Percentiles rank a stretch among this genome's conserved stretches.
Conservation (phyloP, 768 basidiomycete genomes). For the Daedaleopsis sinensis region DNA sequence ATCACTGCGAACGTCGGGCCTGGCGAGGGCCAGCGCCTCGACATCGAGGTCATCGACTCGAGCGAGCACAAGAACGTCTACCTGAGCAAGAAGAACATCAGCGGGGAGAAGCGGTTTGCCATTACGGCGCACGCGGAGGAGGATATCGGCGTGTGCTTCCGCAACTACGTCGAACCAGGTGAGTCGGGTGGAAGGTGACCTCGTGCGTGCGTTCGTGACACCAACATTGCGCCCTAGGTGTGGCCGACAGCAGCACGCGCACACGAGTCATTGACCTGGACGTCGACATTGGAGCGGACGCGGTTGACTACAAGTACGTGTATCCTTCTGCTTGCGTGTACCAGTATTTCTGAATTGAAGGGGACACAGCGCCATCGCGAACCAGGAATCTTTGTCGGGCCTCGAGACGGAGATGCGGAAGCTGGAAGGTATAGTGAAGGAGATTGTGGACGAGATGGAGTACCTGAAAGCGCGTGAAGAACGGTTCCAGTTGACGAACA, state of each 20-base stretch:
- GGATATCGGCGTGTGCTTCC: constrained; percentile 95
- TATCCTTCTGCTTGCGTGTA: neutral
- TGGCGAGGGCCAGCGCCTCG: constrained; percentile 77
- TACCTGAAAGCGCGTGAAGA: constrained; percentile 93
- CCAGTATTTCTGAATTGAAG: neutral
- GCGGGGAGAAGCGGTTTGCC: constrained; percentile 89
- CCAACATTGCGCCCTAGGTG: constrained; percentile 37
- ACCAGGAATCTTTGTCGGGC: constrained; percentile 93
- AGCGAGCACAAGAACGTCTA: constrained; percentile 86
- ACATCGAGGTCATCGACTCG: constrained; percentile 94
- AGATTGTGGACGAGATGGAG: constrained; percentile 90
- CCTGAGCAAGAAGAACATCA: constrained; percentile 84
- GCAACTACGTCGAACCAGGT: constrained; percentile 79
- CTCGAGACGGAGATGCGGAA: constrained; percentile 99
- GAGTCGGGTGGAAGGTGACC: constrained; percentile 32
- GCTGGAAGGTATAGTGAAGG: constrained; percentile 91
- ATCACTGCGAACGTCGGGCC: constrained; percentile 92
- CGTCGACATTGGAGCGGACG: constrained; percentile 97
- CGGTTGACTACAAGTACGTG: constrained; percentile 90
- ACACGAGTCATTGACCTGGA: constrained; percentile 86
- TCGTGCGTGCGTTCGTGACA: neutral
- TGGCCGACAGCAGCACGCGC: constrained; percentile 52
- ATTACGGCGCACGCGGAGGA: constrained; percentile 93
- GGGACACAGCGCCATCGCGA: constrained; percentile 87
- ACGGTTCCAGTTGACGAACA: constrained; percentile 84